phyloP scores from a whole-genome alignment of 495 filamentous ascomycete genomes.

The Haplographium delicatum region DNA sequence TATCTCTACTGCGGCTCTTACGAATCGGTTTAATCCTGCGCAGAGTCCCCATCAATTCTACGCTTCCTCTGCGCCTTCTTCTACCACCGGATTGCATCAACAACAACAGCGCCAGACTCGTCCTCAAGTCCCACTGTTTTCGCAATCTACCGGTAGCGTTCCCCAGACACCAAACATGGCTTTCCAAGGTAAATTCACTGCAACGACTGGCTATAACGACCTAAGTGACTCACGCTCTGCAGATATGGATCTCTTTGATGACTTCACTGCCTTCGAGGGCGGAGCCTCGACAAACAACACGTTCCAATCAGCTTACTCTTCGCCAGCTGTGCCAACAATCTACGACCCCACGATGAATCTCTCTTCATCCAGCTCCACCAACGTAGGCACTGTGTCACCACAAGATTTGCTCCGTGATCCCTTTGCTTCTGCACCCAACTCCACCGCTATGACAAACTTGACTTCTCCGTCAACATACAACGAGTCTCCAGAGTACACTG shows the following conservation, averaged over 20 bases:
- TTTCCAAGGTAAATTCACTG: constrained; percentile 37
- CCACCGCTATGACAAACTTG: constrained; percentile 74
- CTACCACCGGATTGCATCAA: constrained; percentile 40
- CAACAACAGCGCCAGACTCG: constrained; percentile 41
- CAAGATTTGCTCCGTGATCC: constrained; percentile 69
- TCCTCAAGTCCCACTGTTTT: constrained; percentile 49
- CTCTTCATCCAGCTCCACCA: constrained; percentile 35
- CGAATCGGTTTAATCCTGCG: constrained; percentile 48
- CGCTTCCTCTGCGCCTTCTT: constrained; percentile 46
- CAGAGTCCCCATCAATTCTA: constrained; percentile 45
- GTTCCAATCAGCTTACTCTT: constrained; percentile 34
- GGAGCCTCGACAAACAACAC: constrained; percentile 33
- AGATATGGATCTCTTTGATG: constrained; percentile 47
- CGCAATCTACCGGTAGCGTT: constrained; percentile 41
- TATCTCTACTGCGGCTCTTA: constrained; percentile 51
- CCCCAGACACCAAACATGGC: constrained; percentile 35
- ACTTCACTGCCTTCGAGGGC: constrained; percentile 39
- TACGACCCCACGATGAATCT: constrained; percentile 39
- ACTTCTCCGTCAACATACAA: constrained; percentile 75
- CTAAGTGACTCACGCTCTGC: constrained; percentile 26
- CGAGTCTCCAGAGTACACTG: constrained; percentile 63
- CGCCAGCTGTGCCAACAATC: constrained; percentile 41
- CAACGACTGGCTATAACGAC: constrained; percentile 9
- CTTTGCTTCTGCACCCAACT: constrained; percentile 71
- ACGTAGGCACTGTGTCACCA: constrained; percentile 75